phyloP scores from a whole-genome alignment of 2,329 filamentous ascomycete species.

The Pseudogymnoascus sp. region DNA sequence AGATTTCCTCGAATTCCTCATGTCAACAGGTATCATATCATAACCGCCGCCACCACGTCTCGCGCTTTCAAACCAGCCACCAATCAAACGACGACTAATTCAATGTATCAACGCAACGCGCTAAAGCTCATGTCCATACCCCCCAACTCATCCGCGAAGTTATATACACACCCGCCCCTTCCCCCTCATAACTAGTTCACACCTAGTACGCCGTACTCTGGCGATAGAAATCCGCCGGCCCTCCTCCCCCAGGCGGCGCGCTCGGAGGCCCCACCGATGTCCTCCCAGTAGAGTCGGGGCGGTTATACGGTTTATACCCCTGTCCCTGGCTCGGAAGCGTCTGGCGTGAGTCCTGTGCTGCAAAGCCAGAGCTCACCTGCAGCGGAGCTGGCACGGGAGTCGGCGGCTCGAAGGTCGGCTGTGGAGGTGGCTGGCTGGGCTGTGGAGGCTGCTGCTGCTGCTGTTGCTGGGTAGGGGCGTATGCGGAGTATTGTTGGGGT shows the following conservation, averaged over 20 bases:
- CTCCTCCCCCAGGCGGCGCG: constrained; percentile 31
- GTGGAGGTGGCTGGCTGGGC: constrained; percentile 11
- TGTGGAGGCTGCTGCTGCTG: constrained; percentile 16
- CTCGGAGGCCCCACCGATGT: constrained; percentile 34
- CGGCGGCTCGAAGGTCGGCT: constrained; percentile 23
- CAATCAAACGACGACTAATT: neutral
- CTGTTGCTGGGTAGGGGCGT: constrained; percentile 20
- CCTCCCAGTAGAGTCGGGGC: neutral
- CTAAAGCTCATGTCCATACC: neutral
- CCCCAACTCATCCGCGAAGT: neutral
- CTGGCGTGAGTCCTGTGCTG: constrained; percentile 42
- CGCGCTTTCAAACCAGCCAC: neutral
- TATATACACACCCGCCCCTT: neutral
- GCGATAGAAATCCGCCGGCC: constrained; percentile 46
- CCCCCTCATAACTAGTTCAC: neutral
- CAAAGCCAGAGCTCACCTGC: constrained; percentile 19
- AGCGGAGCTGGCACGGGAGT: constrained; percentile 20
- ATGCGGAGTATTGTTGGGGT: constrained; percentile 25
- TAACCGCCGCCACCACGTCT: neutral
- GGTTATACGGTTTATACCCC: constrained; percentile 49
- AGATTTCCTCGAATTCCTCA: neutral
- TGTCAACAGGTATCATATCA: constrained; percentile 2
- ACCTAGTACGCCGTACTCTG: constrained; percentile 32
- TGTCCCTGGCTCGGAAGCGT: constrained; percentile 42
- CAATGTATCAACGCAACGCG: neutral